Conservation (phyloP, 2,329 filamentous ascomycete species). For the Fusarium clavum region DNA sequence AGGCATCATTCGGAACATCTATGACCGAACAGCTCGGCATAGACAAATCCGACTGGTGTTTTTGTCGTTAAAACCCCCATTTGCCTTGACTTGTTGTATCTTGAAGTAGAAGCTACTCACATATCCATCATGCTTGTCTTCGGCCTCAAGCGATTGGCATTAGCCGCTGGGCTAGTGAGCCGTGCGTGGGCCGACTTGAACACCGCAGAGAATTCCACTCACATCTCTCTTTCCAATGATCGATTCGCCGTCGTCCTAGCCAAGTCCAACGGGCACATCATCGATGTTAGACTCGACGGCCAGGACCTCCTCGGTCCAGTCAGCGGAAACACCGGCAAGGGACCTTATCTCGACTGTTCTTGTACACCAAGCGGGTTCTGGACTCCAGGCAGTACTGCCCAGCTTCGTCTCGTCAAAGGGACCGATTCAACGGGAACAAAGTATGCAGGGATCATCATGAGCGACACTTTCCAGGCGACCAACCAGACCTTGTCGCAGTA, state of each 20-base stretch:
- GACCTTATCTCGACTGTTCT: constrained; percentile 71
- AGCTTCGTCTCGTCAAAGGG: constrained; percentile 57
- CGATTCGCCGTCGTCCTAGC: constrained; percentile 20
- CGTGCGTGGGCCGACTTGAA: constrained; percentile 9
- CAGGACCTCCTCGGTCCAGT: constrained; percentile 61
- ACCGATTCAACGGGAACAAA: constrained; percentile 57
- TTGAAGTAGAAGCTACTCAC: rapidly evolving
- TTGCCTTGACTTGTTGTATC: rapidly evolving
- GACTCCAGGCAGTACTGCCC: constrained; percentile 64
- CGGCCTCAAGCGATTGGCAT: neutral
- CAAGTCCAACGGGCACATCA: constrained; percentile 34
- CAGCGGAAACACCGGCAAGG: constrained; percentile 55
- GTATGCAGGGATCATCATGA: constrained; percentile 69
- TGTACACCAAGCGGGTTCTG: constrained; percentile 68
- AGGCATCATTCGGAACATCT: neutral
- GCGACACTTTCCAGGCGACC: constrained; percentile 66
- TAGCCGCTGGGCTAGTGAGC: neutral
- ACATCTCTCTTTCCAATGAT: constrained; percentile 35
- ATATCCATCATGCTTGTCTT: constrained; percentile 2
- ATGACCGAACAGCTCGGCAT: constrained; percentile 12
- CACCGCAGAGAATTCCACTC: constrained; percentile 33
- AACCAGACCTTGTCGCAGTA: constrained; percentile 71
- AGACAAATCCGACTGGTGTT: neutral
- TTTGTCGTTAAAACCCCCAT: neutral
- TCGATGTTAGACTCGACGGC: constrained; percentile 41